Conservation (phyloP, 73 alveolate genomes). For the Breviolum minutum region DNA sequence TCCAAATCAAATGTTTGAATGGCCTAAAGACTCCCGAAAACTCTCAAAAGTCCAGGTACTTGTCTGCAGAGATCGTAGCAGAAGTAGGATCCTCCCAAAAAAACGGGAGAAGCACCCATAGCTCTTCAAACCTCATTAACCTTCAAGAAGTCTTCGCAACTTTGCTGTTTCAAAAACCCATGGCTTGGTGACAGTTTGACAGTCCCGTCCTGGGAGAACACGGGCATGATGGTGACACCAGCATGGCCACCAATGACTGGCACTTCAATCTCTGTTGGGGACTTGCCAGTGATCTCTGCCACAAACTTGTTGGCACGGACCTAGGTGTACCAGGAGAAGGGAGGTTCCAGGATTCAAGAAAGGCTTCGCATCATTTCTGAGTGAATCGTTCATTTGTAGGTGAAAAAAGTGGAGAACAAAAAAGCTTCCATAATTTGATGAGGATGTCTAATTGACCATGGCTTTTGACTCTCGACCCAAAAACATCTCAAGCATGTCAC, state of each 20-base stretch:
- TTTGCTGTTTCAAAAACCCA: neutral
- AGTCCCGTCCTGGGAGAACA: conserved; percentile 62
- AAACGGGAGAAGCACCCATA: neutral
- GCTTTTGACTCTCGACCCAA: too few species aligned
- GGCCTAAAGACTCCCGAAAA: neutral
- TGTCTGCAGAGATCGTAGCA: conserved; percentile 80
- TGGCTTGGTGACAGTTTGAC: neutral
- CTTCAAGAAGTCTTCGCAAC: neutral
- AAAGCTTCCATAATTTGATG: too few species aligned
- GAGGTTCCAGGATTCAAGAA: too few species aligned
- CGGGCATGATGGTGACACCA: conserved; percentile 92
- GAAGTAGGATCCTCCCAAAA: conserved; percentile 26
- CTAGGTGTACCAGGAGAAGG: neutral
- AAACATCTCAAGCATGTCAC: neutral
- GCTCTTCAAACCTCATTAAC: neutral
- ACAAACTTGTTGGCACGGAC: conserved; percentile 93
- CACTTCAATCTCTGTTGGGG: conserved; percentile 55
- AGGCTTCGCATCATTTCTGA: too few species aligned
- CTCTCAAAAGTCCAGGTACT: neutral
- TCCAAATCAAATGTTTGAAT: too few species aligned
- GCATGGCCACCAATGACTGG: conserved; percentile 95
- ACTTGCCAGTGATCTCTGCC: conserved; percentile 81
- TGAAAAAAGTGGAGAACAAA: too few species aligned
- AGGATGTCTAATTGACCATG: too few species aligned
- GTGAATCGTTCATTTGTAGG: too few species aligned